Percentiles rank a stretch among this genome's conserved stretches.
Conservation (phyloP, 352 stramenopile species). For the Phytophthora constricta region DNA sequence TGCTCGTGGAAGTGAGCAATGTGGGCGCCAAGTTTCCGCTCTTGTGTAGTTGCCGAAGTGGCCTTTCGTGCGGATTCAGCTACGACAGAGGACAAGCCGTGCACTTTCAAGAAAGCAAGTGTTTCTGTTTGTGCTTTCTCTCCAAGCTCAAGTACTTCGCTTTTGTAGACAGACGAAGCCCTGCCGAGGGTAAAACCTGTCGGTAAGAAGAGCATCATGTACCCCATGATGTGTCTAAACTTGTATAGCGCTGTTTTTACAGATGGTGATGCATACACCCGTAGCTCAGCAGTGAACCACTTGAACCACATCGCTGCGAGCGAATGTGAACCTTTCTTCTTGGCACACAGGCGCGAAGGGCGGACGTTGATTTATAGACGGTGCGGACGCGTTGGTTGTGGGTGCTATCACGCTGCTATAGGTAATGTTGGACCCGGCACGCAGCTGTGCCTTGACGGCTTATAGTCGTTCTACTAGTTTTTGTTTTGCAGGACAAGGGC, state of each 20-base stretch:
- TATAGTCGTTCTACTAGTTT: not conserved
- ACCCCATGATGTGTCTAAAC: slow-evolving; percentile 12
- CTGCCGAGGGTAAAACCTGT: slow-evolving; percentile 3
- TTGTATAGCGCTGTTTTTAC: slow-evolving; percentile 15
- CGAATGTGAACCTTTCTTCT: slow-evolving; percentile 6
- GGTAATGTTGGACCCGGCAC: too few species aligned
- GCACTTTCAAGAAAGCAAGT: slow-evolving; percentile 1
- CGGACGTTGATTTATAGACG: not conserved
- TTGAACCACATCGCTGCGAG: slow-evolving; percentile 5
- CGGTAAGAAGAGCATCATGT: slow-evolving; percentile 18
- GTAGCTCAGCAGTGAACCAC: slow-evolving; percentile 14
- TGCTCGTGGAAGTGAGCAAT: not conserved
- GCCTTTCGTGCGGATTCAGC: slow-evolving; percentile 4
- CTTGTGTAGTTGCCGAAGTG: slow-evolving; percentile 4
- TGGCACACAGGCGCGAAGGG: not conserved
- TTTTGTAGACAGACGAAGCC: slow-evolving; percentile 6
- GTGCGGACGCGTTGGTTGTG: not conserved
- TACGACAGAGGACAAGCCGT: not conserved
- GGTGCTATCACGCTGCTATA: not conserved
- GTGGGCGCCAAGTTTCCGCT: slow-evolving; percentile 1
- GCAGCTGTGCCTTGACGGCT: not conserved
- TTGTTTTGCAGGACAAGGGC: not conserved
- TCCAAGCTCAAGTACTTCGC: slow-evolving; percentile 1
- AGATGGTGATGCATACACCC: slow-evolving; percentile 6
- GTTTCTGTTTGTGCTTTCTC: slow-evolving; percentile 1